Percentiles rank a stretch among this genome's conserved stretches.
Evolutionary conservation across 192 early-diverging fungal species (phyloP).

Genomic region (Kappamyces sp.): DNA sequence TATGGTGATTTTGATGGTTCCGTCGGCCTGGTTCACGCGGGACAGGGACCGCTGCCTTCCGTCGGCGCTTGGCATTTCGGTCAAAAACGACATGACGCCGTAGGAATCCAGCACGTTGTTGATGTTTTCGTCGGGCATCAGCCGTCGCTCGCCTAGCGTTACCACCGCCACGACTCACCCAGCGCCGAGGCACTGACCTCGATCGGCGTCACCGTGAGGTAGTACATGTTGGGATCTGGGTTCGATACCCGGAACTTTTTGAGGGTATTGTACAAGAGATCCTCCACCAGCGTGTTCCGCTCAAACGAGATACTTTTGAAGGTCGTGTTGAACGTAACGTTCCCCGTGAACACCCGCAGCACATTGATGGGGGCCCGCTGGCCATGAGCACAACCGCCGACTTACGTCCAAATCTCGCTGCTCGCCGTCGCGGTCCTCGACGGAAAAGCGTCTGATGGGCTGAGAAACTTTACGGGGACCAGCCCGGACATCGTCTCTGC

Average conservation of each 20-base stretch:
- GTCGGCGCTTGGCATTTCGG: too few species aligned
- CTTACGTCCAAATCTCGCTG: too few species aligned
- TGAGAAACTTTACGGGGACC: too few species aligned
- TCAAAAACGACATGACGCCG: conserved; percentile 1
- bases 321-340: conserved; percentile 11
- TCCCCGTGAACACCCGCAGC: conserved; percentile 7
- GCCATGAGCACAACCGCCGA: not conserved
- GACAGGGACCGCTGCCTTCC: too few species aligned
- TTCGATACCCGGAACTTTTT: conserved; percentile 11
- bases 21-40: too few species aligned
- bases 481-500: too few species aligned
- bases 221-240: not conserved
- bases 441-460: too few species aligned
- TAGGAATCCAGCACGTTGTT: conserved; percentile 3
- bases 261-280: not conserved
- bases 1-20: too few species aligned
- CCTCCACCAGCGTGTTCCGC: not conserved
- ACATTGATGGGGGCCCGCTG: conserved; percentile 18
- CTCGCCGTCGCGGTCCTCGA: too few species aligned
- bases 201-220: conserved; percentile 2
- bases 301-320: conserved; percentile 15
- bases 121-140: conserved; percentile 4
- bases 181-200: not conserved
- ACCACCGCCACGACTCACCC: not conserved
- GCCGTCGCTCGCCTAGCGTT: not conserved